These are phyloP conservation scores for Kregervanrija pseudodelftensis DNA, from an alignment of 805 yeast species.

Conservation along the genomic window DNA sequence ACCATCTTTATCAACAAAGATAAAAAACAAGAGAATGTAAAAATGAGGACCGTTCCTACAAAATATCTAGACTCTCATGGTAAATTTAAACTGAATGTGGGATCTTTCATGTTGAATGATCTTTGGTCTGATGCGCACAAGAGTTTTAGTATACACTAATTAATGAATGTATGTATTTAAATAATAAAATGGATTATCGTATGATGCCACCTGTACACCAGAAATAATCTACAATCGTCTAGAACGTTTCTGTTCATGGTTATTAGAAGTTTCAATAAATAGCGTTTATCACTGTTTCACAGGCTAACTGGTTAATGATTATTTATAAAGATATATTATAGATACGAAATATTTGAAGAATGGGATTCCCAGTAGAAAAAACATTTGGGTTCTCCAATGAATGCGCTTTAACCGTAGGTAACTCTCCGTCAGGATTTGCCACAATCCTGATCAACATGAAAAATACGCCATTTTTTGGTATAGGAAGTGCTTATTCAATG, in stretches of 20 bases:
- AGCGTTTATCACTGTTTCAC: neutral
- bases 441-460: slow-evolving; percentile 9
- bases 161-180: too few species aligned
- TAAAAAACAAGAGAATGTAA: neutral
- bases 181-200: too few species aligned
- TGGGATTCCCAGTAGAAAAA: slow-evolving; percentile 3
- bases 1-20: neutral
- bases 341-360: neutral
- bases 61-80: neutral
- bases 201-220: too few species aligned
- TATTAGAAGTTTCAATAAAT: too few species aligned
- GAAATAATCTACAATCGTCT: too few species aligned
- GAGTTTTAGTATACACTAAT: neutral
- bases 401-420: slow-evolving; percentile 9
- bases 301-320: too few species aligned
- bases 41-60: neutral
- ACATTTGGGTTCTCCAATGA: slow-evolving; percentile 8
- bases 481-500: slow-evolving; percentile 7
- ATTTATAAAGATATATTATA: neutral
- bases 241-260: too few species aligned
- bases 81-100: neutral
- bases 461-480: slow-evolving; percentile 12
- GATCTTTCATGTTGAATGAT: neutral
- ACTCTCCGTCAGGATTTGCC: slow-evolving; percentile 11
- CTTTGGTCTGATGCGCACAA: neutral